Base-by-base conservation (phyloP, 441 rosid genomes). In the Manihot esculenta region DNA sequence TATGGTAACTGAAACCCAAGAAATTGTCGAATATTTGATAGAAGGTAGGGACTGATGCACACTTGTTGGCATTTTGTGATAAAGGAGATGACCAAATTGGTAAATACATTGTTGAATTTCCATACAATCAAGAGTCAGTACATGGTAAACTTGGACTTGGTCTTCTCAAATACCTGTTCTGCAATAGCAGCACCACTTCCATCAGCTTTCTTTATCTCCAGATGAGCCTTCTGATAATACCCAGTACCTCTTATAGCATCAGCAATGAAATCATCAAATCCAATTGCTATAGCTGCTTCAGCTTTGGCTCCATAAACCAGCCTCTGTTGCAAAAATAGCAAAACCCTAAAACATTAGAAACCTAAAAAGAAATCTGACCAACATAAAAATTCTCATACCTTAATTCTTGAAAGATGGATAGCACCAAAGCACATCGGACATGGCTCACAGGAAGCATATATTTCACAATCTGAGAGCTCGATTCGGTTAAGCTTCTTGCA, bases 371-470 rank as follows among this genome's bases (percentile, higher is more conserved):
- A 56, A 7, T 33, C n/a, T n/a, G n/a, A n/a, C n/a, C n/a, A n/a
- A n/a, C n/a, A n/a, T n/a, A n/a, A n/a, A n/a, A n/a, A n/a, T n/a
- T n/a, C n/a, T n/a, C n/a, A n/a, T n/a, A 92, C 99, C 99, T 89
- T 94, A 65, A 83, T 78, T 80, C 97, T 86, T 0, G 97, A 92
- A 59, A 94, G 96, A 82, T 89, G 97, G 76, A 90, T 94, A 73
- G 97, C 97, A 35, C 96, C 97, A 10, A 93, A 93, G 73, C 98
- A 94, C 99, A 94, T 90, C 8, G 98, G 98, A 59, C 99, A 94
- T 0, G 99, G 94, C 82, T 92, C 97, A 38, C 99, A 92, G 23
- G 99, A 94, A 62, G 97, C 90, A 10, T 92, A 92, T 5, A 88
- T 91, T 80, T 93, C 98, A 59, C 97, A 91, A 49, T 93, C 98